Evolutionary conservation across 805 yeast species (phyloP).

Genomic region (Metschnikowia kunwiensis): DNA sequence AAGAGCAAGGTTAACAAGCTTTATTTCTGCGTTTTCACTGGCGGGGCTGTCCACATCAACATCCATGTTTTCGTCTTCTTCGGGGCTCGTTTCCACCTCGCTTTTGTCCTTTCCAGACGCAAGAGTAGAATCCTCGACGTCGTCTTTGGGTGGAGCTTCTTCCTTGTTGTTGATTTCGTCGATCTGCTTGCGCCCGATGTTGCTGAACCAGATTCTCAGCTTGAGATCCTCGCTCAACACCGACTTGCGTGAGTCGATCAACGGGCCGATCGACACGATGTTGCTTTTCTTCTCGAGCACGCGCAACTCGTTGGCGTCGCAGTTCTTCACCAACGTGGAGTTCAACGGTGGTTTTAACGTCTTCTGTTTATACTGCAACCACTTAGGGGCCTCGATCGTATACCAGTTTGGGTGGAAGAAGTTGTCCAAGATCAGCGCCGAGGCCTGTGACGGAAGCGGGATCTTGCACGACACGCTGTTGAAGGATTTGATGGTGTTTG

Average conservation of each 20-base stretch:
- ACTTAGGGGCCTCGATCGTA: constrained; percentile 40
- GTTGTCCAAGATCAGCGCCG: constrained; percentile 37
- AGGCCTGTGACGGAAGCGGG: constrained; percentile 31
- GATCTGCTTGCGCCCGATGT: constrained; percentile 35
- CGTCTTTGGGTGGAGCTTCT: constrained; percentile 1
- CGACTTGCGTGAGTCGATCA: constrained; percentile 31
- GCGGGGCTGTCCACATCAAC: background rate
- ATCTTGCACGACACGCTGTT: constrained; percentile 32
- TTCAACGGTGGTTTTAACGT: constrained; percentile 24
- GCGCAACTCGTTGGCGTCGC: constrained; percentile 20
- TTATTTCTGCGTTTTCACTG: constrained; percentile 17
- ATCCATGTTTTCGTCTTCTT: constrained; percentile 5
- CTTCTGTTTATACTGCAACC: constrained; percentile 35
- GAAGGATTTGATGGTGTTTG: constrained; percentile 29
- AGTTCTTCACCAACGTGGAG: constrained; percentile 27
- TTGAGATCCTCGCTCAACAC: constrained; percentile 33
- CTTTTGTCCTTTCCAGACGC: background rate
- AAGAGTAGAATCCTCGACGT: constrained; percentile 7
- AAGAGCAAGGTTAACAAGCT: constrained; percentile 29
- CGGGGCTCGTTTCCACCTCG: background rate
- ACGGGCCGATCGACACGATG: constrained; percentile 38
- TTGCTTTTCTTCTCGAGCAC: constrained; percentile 21
- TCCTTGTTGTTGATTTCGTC: constrained; percentile 7
- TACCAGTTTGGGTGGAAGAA: constrained; percentile 47
- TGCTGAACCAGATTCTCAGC: constrained; percentile 38